phyloP scores from a whole-genome alignment of 768 basidiomycete genomes.

The Pleurotus pulmonarius region DNA sequence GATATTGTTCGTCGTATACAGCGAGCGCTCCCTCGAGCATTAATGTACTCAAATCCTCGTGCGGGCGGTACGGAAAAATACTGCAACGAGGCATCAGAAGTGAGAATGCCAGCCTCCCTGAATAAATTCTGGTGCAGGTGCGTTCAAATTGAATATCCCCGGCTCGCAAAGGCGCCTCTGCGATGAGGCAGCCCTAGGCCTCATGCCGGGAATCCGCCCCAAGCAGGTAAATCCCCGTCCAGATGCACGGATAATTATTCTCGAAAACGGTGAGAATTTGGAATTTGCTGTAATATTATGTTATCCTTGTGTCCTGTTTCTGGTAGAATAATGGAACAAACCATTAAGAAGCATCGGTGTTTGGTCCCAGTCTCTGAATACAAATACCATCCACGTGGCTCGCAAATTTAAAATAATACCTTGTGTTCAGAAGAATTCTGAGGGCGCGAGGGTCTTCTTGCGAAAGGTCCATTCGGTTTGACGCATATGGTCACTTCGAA shows the following conservation, averaged over 20 bases:
- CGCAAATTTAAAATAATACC: background rate
- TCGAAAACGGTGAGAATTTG: slow-evolving; percentile 4
- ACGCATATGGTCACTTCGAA: background rate
- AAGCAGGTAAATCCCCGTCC: background rate
- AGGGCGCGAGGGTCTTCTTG: background rate
- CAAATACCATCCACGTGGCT: background rate
- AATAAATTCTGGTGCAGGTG: slow-evolving; percentile 3
- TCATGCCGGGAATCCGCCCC: slow-evolving; percentile 6
- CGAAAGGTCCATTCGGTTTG: background rate
- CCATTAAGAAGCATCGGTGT: slow-evolving; percentile 3
- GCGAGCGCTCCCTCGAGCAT: slow-evolving; percentile 5
- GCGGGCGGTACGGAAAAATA: slow-evolving; percentile 5
- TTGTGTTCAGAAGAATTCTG: background rate
- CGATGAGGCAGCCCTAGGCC: slow-evolving; percentile 1
- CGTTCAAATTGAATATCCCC: slow-evolving; percentile 6
- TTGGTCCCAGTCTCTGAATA: background rate
- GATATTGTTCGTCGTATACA: background rate
- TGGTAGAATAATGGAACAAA: background rate
- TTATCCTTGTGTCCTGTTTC: background rate
- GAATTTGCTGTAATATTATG: background rate
- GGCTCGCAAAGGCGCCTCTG: background rate
- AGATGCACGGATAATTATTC: slow-evolving; percentile 3
- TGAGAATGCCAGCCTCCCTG: slow-evolving; percentile 4
- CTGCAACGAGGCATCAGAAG: slow-evolving; percentile 9
- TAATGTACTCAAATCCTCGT: slow-evolving; percentile 1